Conservation (phyloP, 768 basidiomycete species). For the Leccinum obscurum region DNA sequence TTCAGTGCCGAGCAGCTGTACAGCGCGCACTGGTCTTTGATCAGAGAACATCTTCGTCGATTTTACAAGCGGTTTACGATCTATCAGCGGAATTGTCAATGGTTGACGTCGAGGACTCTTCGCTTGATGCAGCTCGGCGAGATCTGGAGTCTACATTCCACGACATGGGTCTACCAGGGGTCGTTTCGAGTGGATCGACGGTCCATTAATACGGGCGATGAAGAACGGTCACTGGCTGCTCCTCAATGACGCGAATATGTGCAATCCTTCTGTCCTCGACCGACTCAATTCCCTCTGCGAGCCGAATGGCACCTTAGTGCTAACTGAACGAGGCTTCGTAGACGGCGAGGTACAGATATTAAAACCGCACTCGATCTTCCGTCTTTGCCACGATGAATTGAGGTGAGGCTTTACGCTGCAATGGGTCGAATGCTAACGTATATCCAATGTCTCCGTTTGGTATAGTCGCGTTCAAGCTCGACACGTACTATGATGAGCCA, state of each 20-base stretch:
- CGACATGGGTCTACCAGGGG: conserved; percentile 38
- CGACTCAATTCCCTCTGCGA: conserved; percentile 97
- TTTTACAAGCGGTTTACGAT: conserved; percentile 27
- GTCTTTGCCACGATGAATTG: too few relatives aligned
- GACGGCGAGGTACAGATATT: conserved; percentile 73
- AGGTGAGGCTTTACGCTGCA: too few relatives aligned
- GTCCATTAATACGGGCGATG: conserved; percentile 84
- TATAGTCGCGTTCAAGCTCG: too few relatives aligned
- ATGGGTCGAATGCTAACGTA: too few relatives aligned
- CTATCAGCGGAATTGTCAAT: conserved; percentile 32
- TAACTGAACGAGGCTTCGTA: conserved; percentile 88
- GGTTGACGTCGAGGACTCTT: conserved; percentile 11
- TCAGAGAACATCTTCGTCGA: conserved; percentile 17
- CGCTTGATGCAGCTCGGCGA: conserved; percentile 14
- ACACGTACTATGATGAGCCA: too few relatives aligned
- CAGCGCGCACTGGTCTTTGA: conserved; percentile 18
- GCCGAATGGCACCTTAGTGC: conserved; percentile 71
- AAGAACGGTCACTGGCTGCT: conserved; percentile 87
- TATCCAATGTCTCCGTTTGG: too few relatives aligned
- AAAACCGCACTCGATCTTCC: conserved; percentile 83
- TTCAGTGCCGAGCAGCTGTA: conserved; percentile 16
- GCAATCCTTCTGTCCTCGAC: conserved; percentile 94
- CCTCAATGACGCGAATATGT: conserved; percentile 91
- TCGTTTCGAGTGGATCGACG: conserved; percentile 94
- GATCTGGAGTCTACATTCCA: conserved; percentile 24